These are phyloP conservation scores for Phytophthora vignae DNA, from an alignment of 352 stramenopile species.

Conservation along the genomic window DNA sequence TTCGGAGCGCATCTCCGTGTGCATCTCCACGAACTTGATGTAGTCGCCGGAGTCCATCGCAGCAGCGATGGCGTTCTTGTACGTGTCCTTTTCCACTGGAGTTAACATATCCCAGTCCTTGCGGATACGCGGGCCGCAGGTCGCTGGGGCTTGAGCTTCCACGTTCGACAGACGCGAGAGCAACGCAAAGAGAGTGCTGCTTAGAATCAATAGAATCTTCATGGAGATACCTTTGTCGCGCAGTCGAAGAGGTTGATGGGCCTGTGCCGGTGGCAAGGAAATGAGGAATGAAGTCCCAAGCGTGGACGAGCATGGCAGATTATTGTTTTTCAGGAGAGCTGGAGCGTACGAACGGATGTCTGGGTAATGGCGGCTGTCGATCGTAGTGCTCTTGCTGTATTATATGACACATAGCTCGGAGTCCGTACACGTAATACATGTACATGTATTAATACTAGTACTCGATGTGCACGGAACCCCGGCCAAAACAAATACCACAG, in stretches of 20 bases:
- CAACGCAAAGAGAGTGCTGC: slow-evolving; percentile 9
- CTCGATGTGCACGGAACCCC: too few species aligned
- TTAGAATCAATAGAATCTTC: slow-evolving; percentile 21
- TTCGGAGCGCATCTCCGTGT: slow-evolving; percentile 62
- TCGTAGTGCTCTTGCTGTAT: background rate
- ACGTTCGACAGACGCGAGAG: background rate
- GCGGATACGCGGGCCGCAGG: slow-evolving; percentile 47
- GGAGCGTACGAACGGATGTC: background rate
- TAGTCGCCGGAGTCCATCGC: slow-evolving; percentile 66
- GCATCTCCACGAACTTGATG: slow-evolving; percentile 70
- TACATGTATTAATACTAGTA: too few species aligned
- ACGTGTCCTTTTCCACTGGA: slow-evolving; percentile 45
- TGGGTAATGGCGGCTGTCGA: background rate
- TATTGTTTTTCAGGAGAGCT: background rate
- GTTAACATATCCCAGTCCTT: slow-evolving; percentile 53
- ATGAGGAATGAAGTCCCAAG: background rate
- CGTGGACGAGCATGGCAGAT: background rate
- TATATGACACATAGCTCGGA: background rate
- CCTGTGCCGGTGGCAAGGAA: background rate
- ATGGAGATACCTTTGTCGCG: background rate
- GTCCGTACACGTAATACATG: too few species aligned
- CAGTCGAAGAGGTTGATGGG: background rate
- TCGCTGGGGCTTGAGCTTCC: slow-evolving; percentile 1
- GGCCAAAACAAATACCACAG: too few species aligned
- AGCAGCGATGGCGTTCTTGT: slow-evolving; percentile 51